Percentiles rank a stretch among this genome's conserved stretches.
Evolutionary conservation across 148 eudicot species (phyloP).

Genomic region (Rheum nobile): DNA sequence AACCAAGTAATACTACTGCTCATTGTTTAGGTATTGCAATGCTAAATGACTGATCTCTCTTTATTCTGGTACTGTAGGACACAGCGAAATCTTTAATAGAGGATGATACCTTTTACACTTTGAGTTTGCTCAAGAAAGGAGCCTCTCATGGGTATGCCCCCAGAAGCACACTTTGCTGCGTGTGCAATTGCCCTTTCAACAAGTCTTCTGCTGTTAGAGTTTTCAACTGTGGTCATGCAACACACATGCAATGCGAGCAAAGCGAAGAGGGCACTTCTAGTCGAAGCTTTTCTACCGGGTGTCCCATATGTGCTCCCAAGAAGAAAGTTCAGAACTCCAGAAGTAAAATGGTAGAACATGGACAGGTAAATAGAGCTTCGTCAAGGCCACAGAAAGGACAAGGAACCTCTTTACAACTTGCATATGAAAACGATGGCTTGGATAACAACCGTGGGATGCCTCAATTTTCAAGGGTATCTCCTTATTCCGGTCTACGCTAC

Average conservation of each 20-base stretch:
- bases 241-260: constrained; percentile 63
- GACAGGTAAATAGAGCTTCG: constrained; percentile 36
- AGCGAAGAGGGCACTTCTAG: constrained; percentile 42
- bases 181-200: constrained; percentile 65
- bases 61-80: constrained; percentile 38
- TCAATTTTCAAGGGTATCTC: constrained; percentile 59
- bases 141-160: constrained; percentile 88
- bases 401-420: constrained; percentile 24
- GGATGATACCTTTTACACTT: constrained; percentile 78
- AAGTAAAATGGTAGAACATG: constrained; percentile 47
- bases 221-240: constrained; percentile 82
- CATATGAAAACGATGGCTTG: constrained; percentile 46
- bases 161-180: constrained; percentile 50
- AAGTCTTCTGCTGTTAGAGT: constrained; percentile 52
- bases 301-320: constrained; percentile 76
- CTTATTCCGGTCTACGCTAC: not conserved
- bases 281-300: constrained; percentile 40
- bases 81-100: constrained; percentile 87
- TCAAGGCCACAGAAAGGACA: constrained; percentile 31
- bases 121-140: constrained; percentile 75
- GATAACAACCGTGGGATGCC: constrained; percentile 37
- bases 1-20: not conserved
- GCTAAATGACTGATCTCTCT: not conserved
- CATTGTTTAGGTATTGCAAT: not conserved
- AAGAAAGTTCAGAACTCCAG: constrained; percentile 40